Evolutionary conservation across 108 stramenopile species (phyloP).

Genomic region (Epipyxis sp.): DNA sequence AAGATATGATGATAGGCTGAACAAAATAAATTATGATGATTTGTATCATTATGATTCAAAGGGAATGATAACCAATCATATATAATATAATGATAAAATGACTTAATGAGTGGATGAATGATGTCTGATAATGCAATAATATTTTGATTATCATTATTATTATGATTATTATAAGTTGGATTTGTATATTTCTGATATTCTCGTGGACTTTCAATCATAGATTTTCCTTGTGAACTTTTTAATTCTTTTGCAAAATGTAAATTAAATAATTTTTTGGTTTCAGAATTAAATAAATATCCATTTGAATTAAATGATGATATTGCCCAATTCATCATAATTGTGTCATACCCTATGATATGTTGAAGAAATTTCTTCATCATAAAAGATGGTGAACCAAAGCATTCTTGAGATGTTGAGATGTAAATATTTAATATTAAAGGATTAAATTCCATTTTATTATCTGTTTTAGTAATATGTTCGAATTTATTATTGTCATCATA

Average conservation of each 20-base stretch:
- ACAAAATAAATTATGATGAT: background rate
- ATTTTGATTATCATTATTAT: background rate
- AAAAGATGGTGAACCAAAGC: too few species aligned
- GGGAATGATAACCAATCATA: background rate
- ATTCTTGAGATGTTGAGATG: too few species aligned
- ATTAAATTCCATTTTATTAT: too few species aligned
- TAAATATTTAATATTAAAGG: too few species aligned
- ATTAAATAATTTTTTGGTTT: constrained; percentile 53
- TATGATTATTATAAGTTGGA: background rate
- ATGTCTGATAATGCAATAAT: background rate
- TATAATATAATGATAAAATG: background rate
- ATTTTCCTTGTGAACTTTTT: constrained; percentile 29
- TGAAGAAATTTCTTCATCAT: background rate
- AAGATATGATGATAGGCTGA: background rate
- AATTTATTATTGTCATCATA: too few species aligned
- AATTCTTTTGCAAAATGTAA: constrained; percentile 54
- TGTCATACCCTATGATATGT: constrained; percentile 29
- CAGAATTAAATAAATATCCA: constrained; percentile 50
- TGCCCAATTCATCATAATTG: constrained; percentile 54
- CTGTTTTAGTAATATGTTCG: too few species aligned
- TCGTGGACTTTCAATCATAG: constrained; percentile 27
- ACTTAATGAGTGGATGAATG: background rate
- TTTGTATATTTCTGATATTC: background rate
- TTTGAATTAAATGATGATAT: constrained; percentile 32
- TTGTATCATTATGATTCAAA: background rate